These are phyloP conservation scores for Penicillium egyptiacum DNA, from an alignment of 495 filamentous ascomycete species.

Conservation along the genomic window DNA sequence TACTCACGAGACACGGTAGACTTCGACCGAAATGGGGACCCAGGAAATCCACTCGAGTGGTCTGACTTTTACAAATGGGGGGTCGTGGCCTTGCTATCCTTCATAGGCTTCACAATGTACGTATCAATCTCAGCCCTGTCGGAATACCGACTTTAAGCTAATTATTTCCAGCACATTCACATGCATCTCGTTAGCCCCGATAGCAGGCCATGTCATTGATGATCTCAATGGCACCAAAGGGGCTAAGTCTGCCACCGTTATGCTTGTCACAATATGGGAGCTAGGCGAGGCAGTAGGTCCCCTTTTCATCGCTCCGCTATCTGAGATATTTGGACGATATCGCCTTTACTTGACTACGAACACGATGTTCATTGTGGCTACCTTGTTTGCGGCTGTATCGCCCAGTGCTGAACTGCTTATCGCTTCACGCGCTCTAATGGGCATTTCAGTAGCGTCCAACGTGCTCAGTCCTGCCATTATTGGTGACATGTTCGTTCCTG, in stretches of 20 bases:
- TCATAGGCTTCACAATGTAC: not conserved
- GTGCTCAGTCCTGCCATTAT: not conserved
- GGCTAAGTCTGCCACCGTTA: not conserved
- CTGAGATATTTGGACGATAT: conserved; percentile 4
- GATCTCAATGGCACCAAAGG: not conserved
- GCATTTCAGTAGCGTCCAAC: not conserved
- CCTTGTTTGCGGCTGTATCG: not conserved
- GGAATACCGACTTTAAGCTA: not conserved
- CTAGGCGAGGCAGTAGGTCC: conserved; percentile 1
- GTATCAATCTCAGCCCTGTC: not conserved
- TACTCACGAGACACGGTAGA: not conserved
- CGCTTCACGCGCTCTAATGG: not conserved
- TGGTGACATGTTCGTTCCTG: not conserved
- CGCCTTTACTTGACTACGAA: not conserved
- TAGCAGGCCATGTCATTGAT: not conserved
- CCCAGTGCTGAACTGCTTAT: not conserved
- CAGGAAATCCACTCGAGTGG: conserved; percentile 2
- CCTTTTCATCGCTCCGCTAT: not conserved
- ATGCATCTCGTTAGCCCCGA: not conserved
- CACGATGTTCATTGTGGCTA: not conserved
- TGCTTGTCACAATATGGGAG: conserved; percentile 4
- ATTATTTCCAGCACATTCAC: conserved; percentile 1
- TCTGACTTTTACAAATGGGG: not conserved
- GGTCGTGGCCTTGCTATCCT: not conserved
- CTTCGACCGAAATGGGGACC: conserved; percentile 1